Percentiles rank a stretch among this genome's conserved stretches.
phyloP scores from a whole-genome alignment of 208 protist species.

The Trypanosoma theileri region DNA sequence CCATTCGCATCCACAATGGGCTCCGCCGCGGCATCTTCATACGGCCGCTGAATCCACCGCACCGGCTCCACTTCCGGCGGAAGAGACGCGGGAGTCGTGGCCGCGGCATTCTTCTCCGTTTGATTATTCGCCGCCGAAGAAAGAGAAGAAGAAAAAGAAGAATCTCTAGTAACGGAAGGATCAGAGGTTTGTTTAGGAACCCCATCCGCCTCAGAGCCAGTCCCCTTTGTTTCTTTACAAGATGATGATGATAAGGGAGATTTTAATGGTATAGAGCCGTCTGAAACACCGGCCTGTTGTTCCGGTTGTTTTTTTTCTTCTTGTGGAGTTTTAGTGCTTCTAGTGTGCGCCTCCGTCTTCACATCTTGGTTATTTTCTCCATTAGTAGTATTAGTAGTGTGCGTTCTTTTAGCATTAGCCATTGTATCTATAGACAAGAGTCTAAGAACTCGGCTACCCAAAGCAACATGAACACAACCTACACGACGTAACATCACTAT shows the following conservation, averaged over 20 bases:
- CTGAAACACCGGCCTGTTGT: too few relatives aligned
- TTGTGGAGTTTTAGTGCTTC: too few relatives aligned
- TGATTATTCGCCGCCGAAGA: neutral
- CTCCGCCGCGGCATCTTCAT: conserved; percentile 39
- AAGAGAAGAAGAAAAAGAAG: neutral
- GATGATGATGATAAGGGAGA: too few relatives aligned
- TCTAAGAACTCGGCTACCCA: neutral
- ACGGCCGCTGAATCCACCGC: conserved; percentile 66
- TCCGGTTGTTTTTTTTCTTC: too few relatives aligned
- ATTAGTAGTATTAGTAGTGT: neutral
- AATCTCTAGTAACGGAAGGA: too few relatives aligned
- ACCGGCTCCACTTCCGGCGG: conserved; percentile 47
- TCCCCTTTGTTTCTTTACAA: too few relatives aligned
- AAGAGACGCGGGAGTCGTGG: conserved; percentile 9
- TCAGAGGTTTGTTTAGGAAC: too few relatives aligned
- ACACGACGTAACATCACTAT: conserved; percentile 6
- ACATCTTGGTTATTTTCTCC: neutral
- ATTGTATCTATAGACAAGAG: neutral
- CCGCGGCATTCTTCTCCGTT: neutral
- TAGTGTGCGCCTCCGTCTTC: neutral
- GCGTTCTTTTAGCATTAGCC: neutral
- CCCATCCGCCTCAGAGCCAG: too few relatives aligned
- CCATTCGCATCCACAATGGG: conserved; percentile 76
- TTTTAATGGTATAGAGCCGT: too few relatives aligned
- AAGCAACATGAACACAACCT: neutral